Evolutionary conservation across 768 basidiomycete genomes (phyloP).

Genomic region (Hericium erinaceus): DNA sequence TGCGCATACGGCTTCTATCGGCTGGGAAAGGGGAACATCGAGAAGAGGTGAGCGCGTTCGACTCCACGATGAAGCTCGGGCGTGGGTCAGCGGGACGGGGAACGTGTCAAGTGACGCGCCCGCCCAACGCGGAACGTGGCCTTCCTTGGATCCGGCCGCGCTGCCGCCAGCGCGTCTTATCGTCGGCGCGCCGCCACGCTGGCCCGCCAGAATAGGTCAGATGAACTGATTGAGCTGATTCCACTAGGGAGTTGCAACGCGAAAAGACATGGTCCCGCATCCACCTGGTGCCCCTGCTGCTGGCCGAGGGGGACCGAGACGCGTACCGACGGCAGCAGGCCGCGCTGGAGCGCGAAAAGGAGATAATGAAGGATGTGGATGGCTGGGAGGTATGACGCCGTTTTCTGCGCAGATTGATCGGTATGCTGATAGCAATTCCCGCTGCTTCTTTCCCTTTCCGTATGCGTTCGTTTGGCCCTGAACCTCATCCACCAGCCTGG

Average conservation of each 20-base stretch:
- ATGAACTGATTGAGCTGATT: constrained; percentile 7
- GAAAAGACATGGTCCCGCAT: constrained; percentile 96
- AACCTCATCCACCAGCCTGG: constrained; percentile 46
- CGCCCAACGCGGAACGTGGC: constrained; percentile 69
- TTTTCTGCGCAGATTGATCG: constrained; percentile 17
- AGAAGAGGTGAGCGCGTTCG: constrained; percentile 67
- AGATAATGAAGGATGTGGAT: constrained; percentile 90
- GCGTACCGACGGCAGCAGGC: constrained; percentile 73
- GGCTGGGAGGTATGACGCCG: constrained; percentile 80
- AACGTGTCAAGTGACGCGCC: constrained; percentile 49
- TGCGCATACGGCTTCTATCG: constrained; percentile 91
- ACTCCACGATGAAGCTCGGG: constrained; percentile 3
- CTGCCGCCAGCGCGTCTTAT: constrained; percentile 34
- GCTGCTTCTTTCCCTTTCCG: constrained; percentile 1
- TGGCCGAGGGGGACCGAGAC: constrained; percentile 93
- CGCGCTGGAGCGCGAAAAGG: constrained; percentile 68
- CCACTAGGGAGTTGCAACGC: constrained; percentile 75
- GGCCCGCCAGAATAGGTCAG: constrained; percentile 6
- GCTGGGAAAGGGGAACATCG: constrained; percentile 82
- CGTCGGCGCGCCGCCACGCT: constrained; percentile 19
- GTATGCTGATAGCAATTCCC: constrained; percentile 14
- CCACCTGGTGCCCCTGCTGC: constrained; percentile 82
- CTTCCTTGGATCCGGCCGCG: constrained; percentile 55
- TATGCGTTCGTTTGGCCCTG: constrained; percentile 8
- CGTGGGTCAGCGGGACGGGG: constrained; percentile 49